A percentile compares a stretch with the other conserved stretches of the same genome.
phyloP scores from a whole-genome alignment of 2,329 filamentous ascomycete genomes.

The Myriangium duriaei region DNA sequence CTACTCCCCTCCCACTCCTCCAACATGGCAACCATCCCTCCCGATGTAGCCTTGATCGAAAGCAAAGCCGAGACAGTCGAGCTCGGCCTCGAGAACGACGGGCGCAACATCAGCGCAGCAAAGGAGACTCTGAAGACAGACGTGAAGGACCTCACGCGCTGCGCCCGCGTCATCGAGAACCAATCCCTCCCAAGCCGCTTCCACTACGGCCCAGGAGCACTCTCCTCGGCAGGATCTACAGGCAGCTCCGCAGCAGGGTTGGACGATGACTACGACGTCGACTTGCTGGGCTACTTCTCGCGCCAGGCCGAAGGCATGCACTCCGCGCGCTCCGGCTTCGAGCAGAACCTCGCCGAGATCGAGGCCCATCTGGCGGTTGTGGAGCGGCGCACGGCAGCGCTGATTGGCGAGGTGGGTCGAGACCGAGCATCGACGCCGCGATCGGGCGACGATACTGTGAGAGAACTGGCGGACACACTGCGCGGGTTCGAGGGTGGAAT shows the following conservation, averaged over 20 bases:
- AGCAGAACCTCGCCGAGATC: slow-evolving; percentile 33
- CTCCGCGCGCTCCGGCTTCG: slow-evolving; percentile 28
- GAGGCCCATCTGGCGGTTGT: slow-evolving; percentile 37
- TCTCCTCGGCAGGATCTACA: slow-evolving; percentile 13
- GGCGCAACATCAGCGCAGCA: slow-evolving; percentile 44
- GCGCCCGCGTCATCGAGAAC: slow-evolving; percentile 63
- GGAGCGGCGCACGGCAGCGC: slow-evolving; percentile 30
- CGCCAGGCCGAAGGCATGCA: slow-evolving; percentile 29
- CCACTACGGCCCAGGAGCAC: slow-evolving; percentile 32
- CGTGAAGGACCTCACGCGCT: slow-evolving; percentile 55
- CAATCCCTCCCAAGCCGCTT: slow-evolving; percentile 56
- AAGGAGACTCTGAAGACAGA: slow-evolving; percentile 51
- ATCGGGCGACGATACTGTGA: slow-evolving; percentile 26
- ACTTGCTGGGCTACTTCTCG: slow-evolving; percentile 36
- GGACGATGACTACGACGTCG: slow-evolving; percentile 28
- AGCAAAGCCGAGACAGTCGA: slow-evolving; percentile 52
- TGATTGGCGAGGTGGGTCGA: slow-evolving; percentile 17
- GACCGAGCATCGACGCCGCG: slow-evolving; percentile 9
- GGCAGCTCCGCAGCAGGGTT: slow-evolving; percentile 12
- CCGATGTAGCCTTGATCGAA: slow-evolving; percentile 52
- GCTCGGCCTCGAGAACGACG: slow-evolving; percentile 50
- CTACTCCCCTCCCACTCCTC: slow-evolving; percentile 51
- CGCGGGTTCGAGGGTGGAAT: slow-evolving; percentile 39
- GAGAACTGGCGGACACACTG: slow-evolving; percentile 34
- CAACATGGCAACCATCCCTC: slow-evolving; percentile 51